phyloP scores from a whole-genome alignment of 176 grass and related monocot species.

The Melocanna baccifera region DNA sequence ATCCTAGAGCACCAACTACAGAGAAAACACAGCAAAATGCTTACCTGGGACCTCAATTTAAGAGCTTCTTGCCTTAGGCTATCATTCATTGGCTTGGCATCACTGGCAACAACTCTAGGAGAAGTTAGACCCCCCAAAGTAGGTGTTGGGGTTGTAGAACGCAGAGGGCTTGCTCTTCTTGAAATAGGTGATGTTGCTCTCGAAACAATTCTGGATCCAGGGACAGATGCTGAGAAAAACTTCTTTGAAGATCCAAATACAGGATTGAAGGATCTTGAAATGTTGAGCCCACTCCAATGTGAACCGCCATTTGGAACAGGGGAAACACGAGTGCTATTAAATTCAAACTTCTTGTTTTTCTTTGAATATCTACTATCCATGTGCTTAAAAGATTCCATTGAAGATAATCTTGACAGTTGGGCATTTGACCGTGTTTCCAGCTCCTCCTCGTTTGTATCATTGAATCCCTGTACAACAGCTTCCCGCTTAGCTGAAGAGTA shows the following conservation, averaged over 20 bases:
- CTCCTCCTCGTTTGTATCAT: conserved; percentile 65
- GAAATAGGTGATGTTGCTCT: conserved; percentile 85
- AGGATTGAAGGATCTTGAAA: conserved; percentile 92
- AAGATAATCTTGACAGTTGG: conserved; percentile 81
- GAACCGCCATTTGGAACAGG: conserved; percentile 84
- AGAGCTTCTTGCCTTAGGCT: conserved; percentile 62
- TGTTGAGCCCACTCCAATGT: conserved; percentile 75
- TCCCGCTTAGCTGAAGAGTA: conserved; percentile 59
- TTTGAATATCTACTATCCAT: conserved; percentile 67
- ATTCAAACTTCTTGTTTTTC: conserved; percentile 97
- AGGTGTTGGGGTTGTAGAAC: conserved; percentile 88
- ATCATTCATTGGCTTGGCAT: conserved; percentile 53
- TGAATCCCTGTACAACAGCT: conserved; percentile 48
- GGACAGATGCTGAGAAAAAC: conserved; percentile 95
- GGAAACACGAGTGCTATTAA: conserved; percentile 81
- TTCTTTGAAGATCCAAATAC: conserved; percentile 98
- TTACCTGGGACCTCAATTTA: conserved; percentile 85
- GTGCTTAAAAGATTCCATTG: conserved; percentile 77
- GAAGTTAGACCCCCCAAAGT: conserved; percentile 79
- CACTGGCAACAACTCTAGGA: conserved; percentile 47
- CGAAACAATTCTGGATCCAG: conserved; percentile 95
- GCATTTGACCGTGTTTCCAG: conserved; percentile 64
- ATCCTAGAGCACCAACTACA: background rate
- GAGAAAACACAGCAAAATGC: background rate
- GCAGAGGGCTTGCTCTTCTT: conserved; percentile 76